Evolutionary conservation across 495 filamentous ascomycete species (phyloP).

Genomic region (Penicillium lagena): DNA sequence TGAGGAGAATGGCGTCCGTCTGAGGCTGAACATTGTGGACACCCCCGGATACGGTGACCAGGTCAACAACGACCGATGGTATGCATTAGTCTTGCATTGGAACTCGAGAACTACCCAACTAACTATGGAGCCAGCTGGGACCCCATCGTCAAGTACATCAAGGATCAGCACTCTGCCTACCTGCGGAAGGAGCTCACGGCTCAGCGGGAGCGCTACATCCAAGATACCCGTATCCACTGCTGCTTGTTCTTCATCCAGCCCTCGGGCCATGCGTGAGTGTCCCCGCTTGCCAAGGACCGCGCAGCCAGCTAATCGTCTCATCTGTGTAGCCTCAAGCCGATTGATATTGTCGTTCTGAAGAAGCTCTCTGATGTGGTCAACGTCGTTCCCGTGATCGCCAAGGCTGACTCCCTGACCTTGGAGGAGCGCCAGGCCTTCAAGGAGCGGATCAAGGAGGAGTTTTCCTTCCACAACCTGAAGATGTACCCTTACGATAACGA

Average conservation of each 20-base stretch:
- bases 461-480: constrained; percentile 98
- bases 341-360: constrained; percentile 98
- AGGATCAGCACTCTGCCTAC: constrained; percentile 99
- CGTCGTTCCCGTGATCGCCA: constrained; percentile 97
- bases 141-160: constrained; percentile 99
- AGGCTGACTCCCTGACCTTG: constrained; percentile 92
- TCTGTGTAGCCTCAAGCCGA: constrained; percentile 69
- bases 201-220: constrained; percentile 97
- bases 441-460: constrained; percentile 98
- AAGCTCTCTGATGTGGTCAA: constrained; percentile 99
- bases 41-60: constrained; percentile 77
- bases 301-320: neutral
- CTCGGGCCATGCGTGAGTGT: constrained; percentile 78
- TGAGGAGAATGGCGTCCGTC: constrained; percentile 87
- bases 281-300: neutral
- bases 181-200: constrained; percentile 99
- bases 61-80: constrained; percentile 79
- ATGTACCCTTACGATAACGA: constrained; percentile 99
- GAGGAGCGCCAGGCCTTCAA: constrained; percentile 96
- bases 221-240: constrained; percentile 98
- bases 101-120: constrained; percentile 6
- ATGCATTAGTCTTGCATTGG: constrained; percentile 7
- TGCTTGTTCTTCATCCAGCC: constrained; percentile 99
- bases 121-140: constrained; percentile 54
- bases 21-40: constrained; percentile 74